Evolutionary conservation across 805 yeast genomes (phyloP).

Genomic region (Candida boleticola): DNA sequence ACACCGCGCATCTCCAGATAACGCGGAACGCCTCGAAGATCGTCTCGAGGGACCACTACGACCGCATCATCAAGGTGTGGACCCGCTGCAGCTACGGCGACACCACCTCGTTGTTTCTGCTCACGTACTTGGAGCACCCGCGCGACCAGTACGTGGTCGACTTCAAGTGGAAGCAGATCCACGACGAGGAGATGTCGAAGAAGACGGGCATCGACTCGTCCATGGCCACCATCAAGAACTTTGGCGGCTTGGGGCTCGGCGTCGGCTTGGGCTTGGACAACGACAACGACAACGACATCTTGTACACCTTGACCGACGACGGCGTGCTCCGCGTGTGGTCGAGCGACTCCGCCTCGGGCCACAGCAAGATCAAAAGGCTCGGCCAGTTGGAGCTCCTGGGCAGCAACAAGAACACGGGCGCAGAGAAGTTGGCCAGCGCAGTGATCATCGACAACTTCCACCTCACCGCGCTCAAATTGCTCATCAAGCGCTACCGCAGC

Average conservation of each 20-base stretch:
- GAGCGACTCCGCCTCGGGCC: constrained; percentile 58
- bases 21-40: constrained; percentile 69
- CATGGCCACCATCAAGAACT: constrained; percentile 35
- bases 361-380: constrained; percentile 44
- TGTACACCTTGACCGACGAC: constrained; percentile 68
- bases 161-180: constrained; percentile 53
- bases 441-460: constrained; percentile 37
- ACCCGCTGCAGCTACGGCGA: constrained; percentile 63
- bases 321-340: constrained; percentile 66
- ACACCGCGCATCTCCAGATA: constrained; percentile 55
- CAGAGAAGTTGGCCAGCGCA: background rate
- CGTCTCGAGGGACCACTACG: constrained; percentile 50
- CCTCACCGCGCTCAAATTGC: constrained; percentile 10
- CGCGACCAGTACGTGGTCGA: constrained; percentile 44
- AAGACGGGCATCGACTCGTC: constrained; percentile 16
- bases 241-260: constrained; percentile 20
- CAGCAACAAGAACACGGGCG: constrained; percentile 29
- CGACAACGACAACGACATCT: constrained; percentile 29
- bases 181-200: constrained; percentile 7
- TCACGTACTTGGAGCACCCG: constrained; percentile 67
- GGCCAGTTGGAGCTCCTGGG: constrained; percentile 36
- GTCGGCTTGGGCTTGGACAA: constrained; percentile 18
- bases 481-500: background rate
- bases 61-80: constrained; percentile 75
- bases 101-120: constrained; percentile 57